Base-by-base conservation (phyloP, 2,329 filamentous ascomycete genomes). In the Colletotrichum sidae region DNA sequence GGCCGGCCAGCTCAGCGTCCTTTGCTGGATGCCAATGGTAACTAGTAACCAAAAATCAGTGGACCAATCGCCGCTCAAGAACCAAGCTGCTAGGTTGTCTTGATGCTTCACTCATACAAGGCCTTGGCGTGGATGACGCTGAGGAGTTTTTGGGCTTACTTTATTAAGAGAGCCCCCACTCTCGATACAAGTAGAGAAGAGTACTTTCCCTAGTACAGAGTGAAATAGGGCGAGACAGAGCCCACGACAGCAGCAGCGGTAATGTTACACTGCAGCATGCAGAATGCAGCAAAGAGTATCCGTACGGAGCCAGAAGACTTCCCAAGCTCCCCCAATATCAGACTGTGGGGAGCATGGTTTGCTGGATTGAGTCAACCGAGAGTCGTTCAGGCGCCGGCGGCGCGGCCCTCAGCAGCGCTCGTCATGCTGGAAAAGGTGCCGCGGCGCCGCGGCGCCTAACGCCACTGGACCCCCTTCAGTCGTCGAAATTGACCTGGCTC, bases 351-450 rank as follows among this genome's bases (percentile, higher is more conserved):
- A 47, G 47, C 37, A 38, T 8, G 13, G 13, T 15, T n/a, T 44
- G 42, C 13, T 17, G 42, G 35, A 46, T 12, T 33, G 34, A 46
- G 44, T 42, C 44, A 38, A 49, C 42, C 44, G 13, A 39, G 34
- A 52, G 58, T 47, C 25, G 25, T 62, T 44, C 62, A 65, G 47
- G 47, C 62, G 58, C 58, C 58, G 62, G 62, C 62, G 62, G 62
- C 62, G 62, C 58, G 52, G 62, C 50, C 58, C 47, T 65, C 57
- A 52, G 38, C 47, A 41, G 35, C 52, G 55, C 37, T 51, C n/a
- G 15, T 51, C 52, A 47, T 61, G 41, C 47, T 52, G 39, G 41
- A 44, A 17, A 46, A 52, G 57, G 57, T 52, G 51, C 61, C 38
- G 41, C 42, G 49, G 33, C 39, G 51, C 52, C 45, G 44, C 49